These are phyloP conservation scores for Candida takata DNA, from an alignment of 805 yeast genomes.

Conservation along the genomic window DNA sequence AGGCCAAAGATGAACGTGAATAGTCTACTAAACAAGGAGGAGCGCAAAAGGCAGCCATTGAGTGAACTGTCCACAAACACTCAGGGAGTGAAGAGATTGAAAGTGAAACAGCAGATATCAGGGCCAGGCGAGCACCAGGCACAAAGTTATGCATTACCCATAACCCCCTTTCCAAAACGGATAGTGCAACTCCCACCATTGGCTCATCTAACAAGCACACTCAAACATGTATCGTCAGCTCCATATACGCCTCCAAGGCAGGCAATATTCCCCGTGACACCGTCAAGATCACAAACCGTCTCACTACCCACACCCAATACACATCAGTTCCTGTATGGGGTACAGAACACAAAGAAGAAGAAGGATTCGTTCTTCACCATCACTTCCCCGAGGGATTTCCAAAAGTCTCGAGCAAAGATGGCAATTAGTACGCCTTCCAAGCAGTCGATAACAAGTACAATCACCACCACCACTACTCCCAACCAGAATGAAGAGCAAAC, in stretches of 20 bases:
- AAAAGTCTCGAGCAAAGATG: background rate
- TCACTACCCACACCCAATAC: background rate
- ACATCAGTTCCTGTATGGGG: slow-evolving; percentile 4
- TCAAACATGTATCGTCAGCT: background rate
- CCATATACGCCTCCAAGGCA: slow-evolving; percentile 1
- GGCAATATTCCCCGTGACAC: background rate
- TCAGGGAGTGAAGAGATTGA: slow-evolving; percentile 2
- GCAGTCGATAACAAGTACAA: too few species aligned
- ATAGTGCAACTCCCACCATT: slow-evolving; percentile 8
- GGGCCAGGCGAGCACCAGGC: background rate
- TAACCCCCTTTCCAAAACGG: slow-evolving; percentile 5
- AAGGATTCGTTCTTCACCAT: slow-evolving; percentile 9
- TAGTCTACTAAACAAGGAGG: slow-evolving; percentile 10
- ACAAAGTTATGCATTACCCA: background rate
- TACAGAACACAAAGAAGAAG: slow-evolving; percentile 8
- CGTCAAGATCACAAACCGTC: background rate
- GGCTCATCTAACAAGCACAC: slow-evolving; percentile 5
- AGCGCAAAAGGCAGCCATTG: slow-evolving; percentile 9
- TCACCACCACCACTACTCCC: too few species aligned
- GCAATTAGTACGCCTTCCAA: background rate
- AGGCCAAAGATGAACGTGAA: slow-evolving; percentile 12
- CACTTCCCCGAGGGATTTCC: slow-evolving; percentile 10
- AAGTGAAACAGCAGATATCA: background rate
- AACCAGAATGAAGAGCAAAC: too few species aligned
- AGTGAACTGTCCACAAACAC: slow-evolving; percentile 7